These are phyloP conservation scores for Exserohilum rostratum DNA, from an alignment of 2,329 filamentous ascomycete genomes.

Conservation along the genomic window DNA sequence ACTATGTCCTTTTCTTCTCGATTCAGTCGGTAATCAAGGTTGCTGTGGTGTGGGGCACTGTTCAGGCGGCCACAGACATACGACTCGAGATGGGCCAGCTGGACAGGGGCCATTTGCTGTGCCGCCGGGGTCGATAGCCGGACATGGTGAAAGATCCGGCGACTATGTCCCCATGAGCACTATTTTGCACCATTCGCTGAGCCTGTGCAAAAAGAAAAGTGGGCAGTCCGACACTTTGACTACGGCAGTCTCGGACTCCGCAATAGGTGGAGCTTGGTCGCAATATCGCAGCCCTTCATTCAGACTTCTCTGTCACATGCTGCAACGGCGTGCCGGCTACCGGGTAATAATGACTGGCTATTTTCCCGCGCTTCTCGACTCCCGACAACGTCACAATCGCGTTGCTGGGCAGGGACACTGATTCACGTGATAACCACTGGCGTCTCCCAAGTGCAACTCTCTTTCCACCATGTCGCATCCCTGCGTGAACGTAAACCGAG, in stretches of 20 bases:
- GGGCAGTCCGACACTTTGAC: slow-evolving; percentile 8
- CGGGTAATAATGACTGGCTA: slow-evolving; percentile 1
- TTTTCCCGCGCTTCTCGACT: background rate
- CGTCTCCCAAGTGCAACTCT: background rate
- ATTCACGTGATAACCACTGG: slow-evolving; percentile 3
- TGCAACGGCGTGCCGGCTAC: slow-evolving; percentile 2
- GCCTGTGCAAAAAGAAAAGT: slow-evolving; percentile 1
- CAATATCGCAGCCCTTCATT: slow-evolving; percentile 1
- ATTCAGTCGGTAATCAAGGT: slow-evolving; percentile 11
- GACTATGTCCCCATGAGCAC: background rate
- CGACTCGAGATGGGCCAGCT: slow-evolving; percentile 11
- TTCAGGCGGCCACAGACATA: slow-evolving; percentile 19
- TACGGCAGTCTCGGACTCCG: slow-evolving; percentile 4
- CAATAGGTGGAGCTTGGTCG: slow-evolving; percentile 1
- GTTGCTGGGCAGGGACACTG: background rate
- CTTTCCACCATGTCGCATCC: slow-evolving; percentile 5
- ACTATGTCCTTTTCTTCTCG: background rate
- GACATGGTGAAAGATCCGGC: slow-evolving; percentile 9
- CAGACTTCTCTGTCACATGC: slow-evolving; percentile 1
- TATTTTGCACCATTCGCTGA: slow-evolving; percentile 3
- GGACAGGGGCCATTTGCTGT: slow-evolving; percentile 7
- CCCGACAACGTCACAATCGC: background rate
- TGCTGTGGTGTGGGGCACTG: slow-evolving; percentile 14
- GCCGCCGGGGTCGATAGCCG: slow-evolving; percentile 11
- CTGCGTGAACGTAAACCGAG: slow-evolving; percentile 9